These are phyloP conservation scores for Trichopus zeylanicus DNA, from an alignment of 116 monocot genomes.

Conservation along the genomic window DNA sequence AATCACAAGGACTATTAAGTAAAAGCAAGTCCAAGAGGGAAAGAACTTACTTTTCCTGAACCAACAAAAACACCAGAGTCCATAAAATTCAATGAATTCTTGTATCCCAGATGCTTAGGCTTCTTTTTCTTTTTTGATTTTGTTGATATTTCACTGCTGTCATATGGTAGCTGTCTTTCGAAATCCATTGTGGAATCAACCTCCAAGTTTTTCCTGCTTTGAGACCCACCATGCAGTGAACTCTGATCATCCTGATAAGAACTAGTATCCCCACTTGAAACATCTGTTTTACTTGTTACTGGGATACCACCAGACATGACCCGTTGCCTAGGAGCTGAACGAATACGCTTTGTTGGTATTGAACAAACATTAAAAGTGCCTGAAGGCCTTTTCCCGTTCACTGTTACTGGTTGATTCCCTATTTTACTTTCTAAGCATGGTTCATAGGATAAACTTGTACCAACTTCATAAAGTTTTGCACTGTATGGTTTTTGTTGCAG, in stretches of 20 bases:
- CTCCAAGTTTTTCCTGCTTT: slow-evolving; percentile 51
- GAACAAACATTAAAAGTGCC: slow-evolving; percentile 37
- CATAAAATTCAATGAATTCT: slow-evolving; percentile 28
- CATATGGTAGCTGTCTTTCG: slow-evolving; percentile 49
- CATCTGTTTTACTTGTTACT: slow-evolving; percentile 78
- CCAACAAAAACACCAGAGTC: slow-evolving; percentile 37
- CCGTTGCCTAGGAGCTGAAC: slow-evolving; percentile 70
- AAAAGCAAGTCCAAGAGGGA: slow-evolving; percentile 1
- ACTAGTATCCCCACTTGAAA: slow-evolving; percentile 91
- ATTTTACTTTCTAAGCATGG: slow-evolving; percentile 40
- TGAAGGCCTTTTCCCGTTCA: slow-evolving; percentile 52
- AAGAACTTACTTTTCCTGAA: slow-evolving; percentile 43
- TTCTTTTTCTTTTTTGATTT: slow-evolving; percentile 91
- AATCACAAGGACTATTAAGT: not conserved
- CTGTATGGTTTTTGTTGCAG: slow-evolving; percentile 39
- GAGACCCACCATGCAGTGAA: slow-evolving; percentile 58
- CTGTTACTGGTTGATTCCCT: slow-evolving; percentile 22
- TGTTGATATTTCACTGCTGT: slow-evolving; percentile 36
- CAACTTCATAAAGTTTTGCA: slow-evolving; percentile 29
- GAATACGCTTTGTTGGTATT: slow-evolving; percentile 76
- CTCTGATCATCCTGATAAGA: slow-evolving; percentile 84
- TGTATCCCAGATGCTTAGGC: slow-evolving; percentile 52
- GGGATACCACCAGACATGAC: slow-evolving; percentile 32
- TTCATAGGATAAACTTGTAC: slow-evolving; percentile 41
- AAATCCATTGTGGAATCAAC: slow-evolving; percentile 76